Evolutionary conservation across 345 rosid genomes (phyloP).

Genomic region (Brassica cretica): DNA sequence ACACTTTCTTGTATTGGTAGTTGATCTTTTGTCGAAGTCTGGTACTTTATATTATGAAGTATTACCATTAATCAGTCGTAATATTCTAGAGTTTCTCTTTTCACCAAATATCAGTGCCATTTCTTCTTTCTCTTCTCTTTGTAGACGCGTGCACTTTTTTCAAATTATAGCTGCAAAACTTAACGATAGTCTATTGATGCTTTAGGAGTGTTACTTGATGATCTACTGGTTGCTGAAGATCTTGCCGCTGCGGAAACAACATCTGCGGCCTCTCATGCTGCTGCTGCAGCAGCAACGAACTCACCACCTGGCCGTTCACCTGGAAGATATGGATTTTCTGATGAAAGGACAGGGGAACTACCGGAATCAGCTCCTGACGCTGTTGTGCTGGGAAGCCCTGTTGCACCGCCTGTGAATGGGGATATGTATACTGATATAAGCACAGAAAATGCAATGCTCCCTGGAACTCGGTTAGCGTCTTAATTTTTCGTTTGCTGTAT

Average conservation of each 20-base stretch:
- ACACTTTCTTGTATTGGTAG: background rate
- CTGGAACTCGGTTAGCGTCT: constrained; percentile 66
- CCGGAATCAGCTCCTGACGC: constrained; percentile 68
- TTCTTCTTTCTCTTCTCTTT: background rate
- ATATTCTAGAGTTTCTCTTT: background rate
- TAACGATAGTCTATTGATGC: constrained; percentile 28
- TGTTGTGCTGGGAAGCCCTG: constrained; percentile 89
- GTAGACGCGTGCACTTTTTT: background rate
- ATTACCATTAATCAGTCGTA: background rate
- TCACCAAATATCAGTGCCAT: constrained; percentile 8
- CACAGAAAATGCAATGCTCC: constrained; percentile 87
- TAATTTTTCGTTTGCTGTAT: background rate
- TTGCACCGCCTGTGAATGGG: constrained; percentile 93
- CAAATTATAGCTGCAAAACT: constrained; percentile 4
- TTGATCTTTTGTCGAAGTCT: constrained; percentile 13
- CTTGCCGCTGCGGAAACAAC: constrained; percentile 94
- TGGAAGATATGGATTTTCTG: constrained; percentile 78
- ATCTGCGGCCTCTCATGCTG: constrained; percentile 88
- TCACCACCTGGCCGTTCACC: constrained; percentile 55
- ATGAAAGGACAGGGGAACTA: constrained; percentile 81
- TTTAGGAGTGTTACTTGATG: constrained; percentile 95
- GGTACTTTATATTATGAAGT: background rate
- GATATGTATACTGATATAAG: constrained; percentile 92
- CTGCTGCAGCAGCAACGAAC: constrained; percentile 86
- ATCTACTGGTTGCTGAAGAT: constrained; percentile 95